Base-by-base conservation (phyloP, 1,284 basidiomycete species). In the Macrocystidia cucumis region DNA sequence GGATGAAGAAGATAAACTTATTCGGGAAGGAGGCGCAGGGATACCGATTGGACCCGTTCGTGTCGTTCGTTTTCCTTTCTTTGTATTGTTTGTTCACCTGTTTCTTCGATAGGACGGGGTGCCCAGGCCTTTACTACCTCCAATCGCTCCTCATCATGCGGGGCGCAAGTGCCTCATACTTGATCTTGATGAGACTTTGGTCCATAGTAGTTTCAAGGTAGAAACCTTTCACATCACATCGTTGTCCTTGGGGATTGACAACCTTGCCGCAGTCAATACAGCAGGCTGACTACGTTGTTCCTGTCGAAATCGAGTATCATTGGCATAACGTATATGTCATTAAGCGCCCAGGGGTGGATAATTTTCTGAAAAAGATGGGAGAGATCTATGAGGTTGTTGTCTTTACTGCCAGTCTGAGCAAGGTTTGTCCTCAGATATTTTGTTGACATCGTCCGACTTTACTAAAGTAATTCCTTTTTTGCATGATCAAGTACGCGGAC, bases 401-500 rank as follows among this genome's bases (percentile, higher is more conserved):
- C 9, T 99, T 98, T 59, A 99, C 95, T 4, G 95, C 96, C 8
- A 92, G 89, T 61, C 62, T 99, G 39, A 92, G 89, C 73, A 98
- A 98, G 72, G 90, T 89, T 32, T 14, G 53, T 40, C 20, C 28
- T 6, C 14, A 8, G 24, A 17, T 32, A 23, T 42, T 29, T 32
- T 29, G 40, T 34, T 25, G 29, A 27, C 31, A 35, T 17, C n/a
- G n/a, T n/a, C n/a, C 38, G 26, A 37, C 24, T 39, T n/a, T 32
- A 42, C n/a, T 34, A 42, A 20, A 45, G 32, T 39, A 42, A 5
- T 44, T 13, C 29, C 42, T 14, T 41, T 18, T 37, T 9, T 40
- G n/a, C n/a, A n/a, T n/a, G n/a, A n/a, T n/a, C n/a, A n/a, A 92
- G 88, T 99, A 99, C 52, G 95, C 96, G 39, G 95, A 99, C 56